These are phyloP conservation scores for Murraya koenigii DNA, from an alignment of 345 rosid genomes.

Conservation along the genomic window DNA sequence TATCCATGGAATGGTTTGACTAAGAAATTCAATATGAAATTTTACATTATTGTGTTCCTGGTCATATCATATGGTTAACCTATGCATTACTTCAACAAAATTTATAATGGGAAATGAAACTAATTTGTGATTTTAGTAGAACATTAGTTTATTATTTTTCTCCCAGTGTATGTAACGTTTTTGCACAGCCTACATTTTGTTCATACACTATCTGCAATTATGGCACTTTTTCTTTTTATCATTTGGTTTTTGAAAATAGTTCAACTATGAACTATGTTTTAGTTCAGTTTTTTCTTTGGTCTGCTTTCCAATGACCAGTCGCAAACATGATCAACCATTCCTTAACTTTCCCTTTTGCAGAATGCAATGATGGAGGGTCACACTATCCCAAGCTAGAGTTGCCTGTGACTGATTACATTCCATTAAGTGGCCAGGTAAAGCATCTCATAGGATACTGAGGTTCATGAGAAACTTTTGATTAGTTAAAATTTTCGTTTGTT, in stretches of 20 bases:
- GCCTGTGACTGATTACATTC: conserved; percentile 61
- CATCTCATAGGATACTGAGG: conserved; percentile 2
- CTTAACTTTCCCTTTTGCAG: conserved; percentile 35
- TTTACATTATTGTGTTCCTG: not conserved
- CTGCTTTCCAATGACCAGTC: not conserved
- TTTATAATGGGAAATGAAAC: not conserved
- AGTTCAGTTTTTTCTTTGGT: conserved; percentile 4
- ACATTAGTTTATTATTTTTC: too few relatives aligned
- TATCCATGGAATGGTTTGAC: not conserved
- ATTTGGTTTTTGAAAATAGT: not conserved
- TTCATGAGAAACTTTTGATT: not conserved
- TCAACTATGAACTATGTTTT: not conserved
- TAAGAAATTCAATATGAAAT: not conserved
- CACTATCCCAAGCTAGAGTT: conserved; percentile 72
- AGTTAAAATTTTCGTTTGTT: not conserved
- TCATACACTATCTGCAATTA: not conserved
- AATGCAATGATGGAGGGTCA: conserved; percentile 58
- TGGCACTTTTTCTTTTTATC: not conserved
- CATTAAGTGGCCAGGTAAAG: conserved; percentile 56
- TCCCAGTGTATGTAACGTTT: not conserved
- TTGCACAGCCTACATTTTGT: not conserved
- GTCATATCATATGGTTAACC: not conserved
- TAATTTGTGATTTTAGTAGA: not conserved
- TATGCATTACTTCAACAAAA: not conserved
- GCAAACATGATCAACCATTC: not conserved